These are phyloP conservation scores for Tetracladium setigerum DNA, from an alignment of 495 filamentous ascomycete genomes.

Conservation along the genomic window DNA sequence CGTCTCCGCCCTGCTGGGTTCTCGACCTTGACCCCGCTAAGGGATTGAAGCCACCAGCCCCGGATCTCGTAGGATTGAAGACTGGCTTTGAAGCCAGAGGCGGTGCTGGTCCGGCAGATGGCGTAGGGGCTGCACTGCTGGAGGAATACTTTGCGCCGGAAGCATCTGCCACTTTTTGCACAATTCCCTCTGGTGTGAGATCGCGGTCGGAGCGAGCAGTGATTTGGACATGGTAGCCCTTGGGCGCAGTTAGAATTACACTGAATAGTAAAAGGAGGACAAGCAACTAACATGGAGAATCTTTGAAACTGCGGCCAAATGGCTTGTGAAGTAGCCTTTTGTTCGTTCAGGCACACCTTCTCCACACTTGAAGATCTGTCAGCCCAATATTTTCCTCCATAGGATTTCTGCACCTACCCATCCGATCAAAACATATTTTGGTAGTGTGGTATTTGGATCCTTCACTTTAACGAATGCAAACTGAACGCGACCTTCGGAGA, in stretches of 20 bases:
- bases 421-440: slow-evolving; percentile 88
- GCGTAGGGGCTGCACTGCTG: slow-evolving; percentile 24
- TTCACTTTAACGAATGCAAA: slow-evolving; percentile 96
- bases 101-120: slow-evolving; percentile 40
- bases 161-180: slow-evolving; percentile 91
- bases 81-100: slow-evolving; percentile 78
- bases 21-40: slow-evolving; percentile 45
- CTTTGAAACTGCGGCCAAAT: slow-evolving; percentile 80
- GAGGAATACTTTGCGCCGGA: slow-evolving; percentile 91
- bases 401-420: slow-evolving; percentile 46
- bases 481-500: slow-evolving; percentile 92
- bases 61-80: slow-evolving; percentile 73
- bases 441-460: slow-evolving; percentile 83
- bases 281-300: slow-evolving; percentile 62
- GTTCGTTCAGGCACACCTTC: slow-evolving; percentile 97
- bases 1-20: slow-evolving; percentile 35
- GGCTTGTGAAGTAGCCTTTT: slow-evolving; percentile 96
- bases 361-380: slow-evolving; percentile 53
- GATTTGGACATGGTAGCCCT: slow-evolving; percentile 96
- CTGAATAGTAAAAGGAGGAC: background rate
- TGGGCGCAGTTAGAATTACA: slow-evolving; percentile 6
- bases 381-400: background rate
- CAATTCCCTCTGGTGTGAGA: slow-evolving; percentile 75
- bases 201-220: slow-evolving; percentile 88
- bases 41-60: slow-evolving; percentile 58